These are phyloP conservation scores for Angophora floribunda DNA, from an alignment of 345 rosid species.

Conservation along the genomic window DNA sequence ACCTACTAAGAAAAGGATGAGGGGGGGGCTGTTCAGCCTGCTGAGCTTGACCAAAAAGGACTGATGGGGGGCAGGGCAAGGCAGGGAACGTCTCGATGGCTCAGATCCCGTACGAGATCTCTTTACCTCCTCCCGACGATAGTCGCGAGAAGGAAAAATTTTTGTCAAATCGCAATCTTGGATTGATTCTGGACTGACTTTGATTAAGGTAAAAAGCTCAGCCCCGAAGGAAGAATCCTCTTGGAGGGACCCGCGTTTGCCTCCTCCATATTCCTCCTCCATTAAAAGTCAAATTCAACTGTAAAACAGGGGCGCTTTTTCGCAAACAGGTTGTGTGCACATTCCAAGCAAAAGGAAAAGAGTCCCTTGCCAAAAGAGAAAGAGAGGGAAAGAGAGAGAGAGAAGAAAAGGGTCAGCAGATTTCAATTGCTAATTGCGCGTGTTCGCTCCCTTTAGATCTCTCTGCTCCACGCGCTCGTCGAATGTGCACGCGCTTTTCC, in stretches of 20 bases:
- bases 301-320: background rate
- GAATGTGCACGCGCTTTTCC: background rate
- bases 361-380: background rate
- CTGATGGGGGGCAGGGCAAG: background rate
- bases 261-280: background rate
- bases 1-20: too few species aligned
- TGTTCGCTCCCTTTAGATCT: background rate
- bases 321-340: background rate
- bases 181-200: background rate
- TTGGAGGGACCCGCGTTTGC: background rate
- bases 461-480: background rate
- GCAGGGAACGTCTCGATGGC: background rate
- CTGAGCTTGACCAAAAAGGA: background rate
- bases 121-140: background rate
- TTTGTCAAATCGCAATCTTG: background rate
- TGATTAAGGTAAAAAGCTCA: background rate
- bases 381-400: background rate
- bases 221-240: background rate
- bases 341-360: background rate
- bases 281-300: background rate
- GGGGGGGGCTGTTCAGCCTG: background rate
- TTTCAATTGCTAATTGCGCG: background rate
- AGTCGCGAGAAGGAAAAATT: background rate
- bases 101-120: background rate
- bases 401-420: background rate